phyloP scores from a whole-genome alignment of 495 filamentous ascomycete species.

The Xylaria cubensis region DNA sequence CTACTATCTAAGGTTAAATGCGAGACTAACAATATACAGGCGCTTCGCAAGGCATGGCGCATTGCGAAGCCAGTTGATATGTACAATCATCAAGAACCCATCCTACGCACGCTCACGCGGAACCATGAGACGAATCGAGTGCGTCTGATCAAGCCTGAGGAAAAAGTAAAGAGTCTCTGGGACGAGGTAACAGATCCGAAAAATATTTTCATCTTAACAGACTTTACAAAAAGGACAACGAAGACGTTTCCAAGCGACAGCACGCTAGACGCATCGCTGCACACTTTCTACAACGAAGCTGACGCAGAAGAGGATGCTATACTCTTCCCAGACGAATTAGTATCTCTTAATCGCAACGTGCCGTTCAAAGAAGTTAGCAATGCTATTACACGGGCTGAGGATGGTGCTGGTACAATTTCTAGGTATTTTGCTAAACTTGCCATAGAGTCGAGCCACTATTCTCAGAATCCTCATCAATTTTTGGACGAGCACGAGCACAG shows the following conservation, averaged over 20 bases:
- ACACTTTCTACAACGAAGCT: slow-evolving; percentile 51
- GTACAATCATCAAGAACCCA: slow-evolving; percentile 43
- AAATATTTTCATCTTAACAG: slow-evolving; percentile 34
- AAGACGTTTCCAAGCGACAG: slow-evolving; percentile 25
- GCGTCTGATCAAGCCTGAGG: slow-evolving; percentile 50
- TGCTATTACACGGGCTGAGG: slow-evolving; percentile 45
- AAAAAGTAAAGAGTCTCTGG: slow-evolving; percentile 47
- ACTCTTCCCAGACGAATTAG: slow-evolving; percentile 52
- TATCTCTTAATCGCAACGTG: slow-evolving; percentile 35
- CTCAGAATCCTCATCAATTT: slow-evolving; percentile 11
- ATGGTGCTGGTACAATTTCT: slow-evolving; percentile 35
- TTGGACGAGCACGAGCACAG: not conserved
- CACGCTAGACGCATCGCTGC: slow-evolving; percentile 29
- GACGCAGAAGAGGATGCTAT: slow-evolving; percentile 55
- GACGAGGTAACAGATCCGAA: slow-evolving; percentile 42
- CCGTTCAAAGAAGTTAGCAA: slow-evolving; percentile 48
- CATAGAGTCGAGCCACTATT: slow-evolving; percentile 10
- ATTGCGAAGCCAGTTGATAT: slow-evolving; percentile 38
- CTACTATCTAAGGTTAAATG: not conserved
- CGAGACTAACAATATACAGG: slow-evolving; percentile 35
- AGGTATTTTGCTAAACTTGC: slow-evolving; percentile 34
- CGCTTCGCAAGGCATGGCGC: slow-evolving; percentile 48
- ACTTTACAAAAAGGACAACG: slow-evolving; percentile 28
- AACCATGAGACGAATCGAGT: slow-evolving; percentile 46
- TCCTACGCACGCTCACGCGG: slow-evolving; percentile 47